Evolutionary conservation across 345 rosid genomes (phyloP).

Genomic region (Gossypium rotundifolium): DNA sequence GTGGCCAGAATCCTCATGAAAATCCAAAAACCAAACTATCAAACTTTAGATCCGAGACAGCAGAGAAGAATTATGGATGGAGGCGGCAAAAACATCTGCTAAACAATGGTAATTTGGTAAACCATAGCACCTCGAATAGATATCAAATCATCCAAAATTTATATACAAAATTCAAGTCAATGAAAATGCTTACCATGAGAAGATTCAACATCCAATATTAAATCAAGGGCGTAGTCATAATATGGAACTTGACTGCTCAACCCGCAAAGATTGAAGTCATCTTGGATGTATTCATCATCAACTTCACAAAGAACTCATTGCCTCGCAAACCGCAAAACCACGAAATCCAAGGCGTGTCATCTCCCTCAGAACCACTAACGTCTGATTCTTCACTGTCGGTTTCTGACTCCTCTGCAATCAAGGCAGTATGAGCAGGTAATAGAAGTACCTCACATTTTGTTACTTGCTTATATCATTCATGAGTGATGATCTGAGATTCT

Average conservation of each 20-base stretch:
- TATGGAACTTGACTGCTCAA: constrained; percentile 96
- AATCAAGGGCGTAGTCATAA: constrained; percentile 91
- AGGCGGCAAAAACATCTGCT: neutral
- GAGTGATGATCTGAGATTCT: neutral
- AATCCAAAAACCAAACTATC: neutral
- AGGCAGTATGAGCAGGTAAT: neutral
- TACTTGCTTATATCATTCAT: neutral
- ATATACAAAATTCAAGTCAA: neutral
- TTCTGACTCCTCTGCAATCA: constrained; percentile 19
- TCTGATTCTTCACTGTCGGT: constrained; percentile 21
- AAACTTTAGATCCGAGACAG: neutral
- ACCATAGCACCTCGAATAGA: neutral
- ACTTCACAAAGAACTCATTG: constrained; percentile 95
- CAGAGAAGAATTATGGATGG: neutral
- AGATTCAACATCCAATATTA: constrained; percentile 83
- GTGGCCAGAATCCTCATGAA: neutral
- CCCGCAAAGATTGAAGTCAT: constrained; percentile 96
- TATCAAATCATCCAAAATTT: neutral
- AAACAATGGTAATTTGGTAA: neutral
- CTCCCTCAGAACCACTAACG: constrained; percentile 88
- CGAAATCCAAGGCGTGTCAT: constrained; percentile 92
- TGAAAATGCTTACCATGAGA: constrained; percentile 60
- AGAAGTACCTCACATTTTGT: neutral
- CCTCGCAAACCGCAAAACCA: constrained; percentile 97
- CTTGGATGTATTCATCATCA: constrained; percentile 92